Conservation (phyloP, 2,329 filamentous ascomycete species). For the Talaromyces sp. region DNA sequence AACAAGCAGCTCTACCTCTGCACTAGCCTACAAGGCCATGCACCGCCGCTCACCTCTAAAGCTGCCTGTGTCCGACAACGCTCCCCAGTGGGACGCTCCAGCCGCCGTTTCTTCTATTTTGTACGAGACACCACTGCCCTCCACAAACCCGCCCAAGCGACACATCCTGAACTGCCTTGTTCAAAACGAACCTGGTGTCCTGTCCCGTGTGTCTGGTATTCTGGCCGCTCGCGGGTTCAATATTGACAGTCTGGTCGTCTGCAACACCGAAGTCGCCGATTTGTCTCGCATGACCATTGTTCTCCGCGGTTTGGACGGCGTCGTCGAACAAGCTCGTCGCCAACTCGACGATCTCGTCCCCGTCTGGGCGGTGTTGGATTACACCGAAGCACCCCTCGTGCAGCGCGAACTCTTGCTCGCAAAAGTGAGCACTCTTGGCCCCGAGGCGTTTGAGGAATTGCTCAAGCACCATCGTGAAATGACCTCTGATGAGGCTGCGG, state of each 20-base stretch:
- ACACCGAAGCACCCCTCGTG: conserved; percentile 86
- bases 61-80: conserved; percentile 70
- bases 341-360: conserved; percentile 96
- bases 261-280: conserved; percentile 95
- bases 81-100: conserved; percentile 80
- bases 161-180: conserved; percentile 98
- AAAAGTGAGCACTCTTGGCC: conserved; percentile 93
- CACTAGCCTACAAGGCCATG: conserved; percentile 94
- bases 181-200: conserved; percentile 96
- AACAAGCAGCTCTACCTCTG: conserved; percentile 71
- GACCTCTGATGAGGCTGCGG: conserved; percentile 49
- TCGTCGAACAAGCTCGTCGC: conserved; percentile 92
- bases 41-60: conserved; percentile 84
- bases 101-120: conserved; percentile 97
- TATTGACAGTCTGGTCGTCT: conserved; percentile 96
- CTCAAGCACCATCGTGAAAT: conserved; percentile 95
- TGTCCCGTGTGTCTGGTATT: conserved; percentile 94
- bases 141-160: conserved; percentile 78
- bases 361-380: conserved; percentile 97
- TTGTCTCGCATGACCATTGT: conserved; percentile 99
- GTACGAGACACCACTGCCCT: conserved; percentile 91
- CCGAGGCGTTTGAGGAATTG: conserved; percentile 97
- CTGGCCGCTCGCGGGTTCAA: conserved; percentile 96
- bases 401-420: conserved; percentile 93
- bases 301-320: conserved; percentile 89